Conservation (phyloP, 2,329 filamentous ascomycete genomes). For the Neonectria neomacrospora region DNA sequence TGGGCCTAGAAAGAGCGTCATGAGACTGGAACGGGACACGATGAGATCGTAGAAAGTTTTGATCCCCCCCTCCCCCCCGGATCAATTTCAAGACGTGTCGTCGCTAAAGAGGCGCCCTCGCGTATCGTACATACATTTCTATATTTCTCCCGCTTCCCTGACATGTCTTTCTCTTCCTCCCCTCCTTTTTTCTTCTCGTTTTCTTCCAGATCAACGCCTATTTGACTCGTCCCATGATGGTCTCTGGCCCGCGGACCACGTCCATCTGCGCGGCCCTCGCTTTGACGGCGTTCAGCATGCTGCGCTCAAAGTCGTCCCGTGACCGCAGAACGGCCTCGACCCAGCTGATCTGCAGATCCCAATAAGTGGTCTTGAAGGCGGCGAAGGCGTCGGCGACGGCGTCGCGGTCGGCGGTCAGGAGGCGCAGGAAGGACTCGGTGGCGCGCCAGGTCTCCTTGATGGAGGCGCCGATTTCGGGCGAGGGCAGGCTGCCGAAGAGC, state of each 20-base stretch:
- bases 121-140: slow-evolving; percentile 24
- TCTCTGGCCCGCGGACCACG: slow-evolving; percentile 83
- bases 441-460: slow-evolving; percentile 95
- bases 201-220: slow-evolving; percentile 53
- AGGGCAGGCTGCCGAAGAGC: slow-evolving; percentile 81
- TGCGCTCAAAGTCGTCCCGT: slow-evolving; percentile 92
- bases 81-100: slow-evolving; percentile 7
- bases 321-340: slow-evolving; percentile 89
- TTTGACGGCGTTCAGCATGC: slow-evolving; percentile 90
- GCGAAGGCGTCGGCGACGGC: slow-evolving; percentile 82
- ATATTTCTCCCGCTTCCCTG: not conserved
- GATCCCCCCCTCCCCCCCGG: no score
- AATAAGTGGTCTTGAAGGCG: slow-evolving; percentile 85
- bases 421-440: slow-evolving; percentile 82
- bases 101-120: slow-evolving; percentile 20
- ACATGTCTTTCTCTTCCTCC: not conserved
- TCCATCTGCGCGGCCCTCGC: slow-evolving; percentile 86
- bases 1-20: not conserved
- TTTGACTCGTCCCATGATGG: slow-evolving; percentile 94
- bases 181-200: no score
- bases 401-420: slow-evolving; percentile 82
- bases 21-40: not conserved
- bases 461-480: slow-evolving; percentile 72
- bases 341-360: slow-evolving; percentile 95
- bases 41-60: slow-evolving; percentile 12